Conservation (phyloP, 1,284 basidiomycete genomes). For the Bondarzewia mesenterica region DNA sequence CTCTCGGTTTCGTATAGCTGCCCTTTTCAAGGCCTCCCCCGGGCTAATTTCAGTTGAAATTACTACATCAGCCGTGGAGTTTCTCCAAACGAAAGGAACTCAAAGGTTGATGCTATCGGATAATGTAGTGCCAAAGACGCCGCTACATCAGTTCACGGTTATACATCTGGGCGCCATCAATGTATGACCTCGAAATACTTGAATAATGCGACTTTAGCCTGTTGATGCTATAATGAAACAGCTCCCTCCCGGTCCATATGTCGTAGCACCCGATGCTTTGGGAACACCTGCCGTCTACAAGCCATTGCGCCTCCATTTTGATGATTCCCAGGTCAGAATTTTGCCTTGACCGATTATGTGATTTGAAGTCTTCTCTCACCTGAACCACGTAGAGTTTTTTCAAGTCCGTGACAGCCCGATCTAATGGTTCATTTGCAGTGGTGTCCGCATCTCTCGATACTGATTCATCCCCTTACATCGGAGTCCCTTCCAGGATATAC, state of each 20-base stretch:
- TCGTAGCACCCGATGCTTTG: neutral
- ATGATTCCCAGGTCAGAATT: neutral
- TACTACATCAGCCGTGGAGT: no score
- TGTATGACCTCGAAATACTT: no score
- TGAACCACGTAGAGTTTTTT: conserved; percentile 1
- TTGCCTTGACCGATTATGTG: neutral
- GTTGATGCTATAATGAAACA: neutral
- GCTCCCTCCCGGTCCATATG: neutral
- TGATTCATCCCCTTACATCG: conserved; percentile 11
- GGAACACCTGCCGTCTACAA: neutral
- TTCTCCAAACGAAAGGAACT: no score
- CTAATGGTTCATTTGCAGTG: neutral
- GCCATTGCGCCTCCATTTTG: neutral
- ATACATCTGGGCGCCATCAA: neutral
- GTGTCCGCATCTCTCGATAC: conserved; percentile 1
- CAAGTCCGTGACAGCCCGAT: conserved; percentile 1
- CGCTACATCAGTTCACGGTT: neutral
- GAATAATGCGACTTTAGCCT: no score
- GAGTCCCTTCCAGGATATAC: conserved; percentile 24
- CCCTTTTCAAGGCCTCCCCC: no score
- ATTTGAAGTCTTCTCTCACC: neutral
- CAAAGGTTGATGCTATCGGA: no score
- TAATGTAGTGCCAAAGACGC: no score
- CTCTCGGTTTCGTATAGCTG: no score
- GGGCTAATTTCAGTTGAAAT: no score